Percentiles rank a stretch among this genome's conserved stretches.
Conservation (phyloP, 2,329 filamentous ascomycete species). For the Sclerotinia borealis region DNA sequence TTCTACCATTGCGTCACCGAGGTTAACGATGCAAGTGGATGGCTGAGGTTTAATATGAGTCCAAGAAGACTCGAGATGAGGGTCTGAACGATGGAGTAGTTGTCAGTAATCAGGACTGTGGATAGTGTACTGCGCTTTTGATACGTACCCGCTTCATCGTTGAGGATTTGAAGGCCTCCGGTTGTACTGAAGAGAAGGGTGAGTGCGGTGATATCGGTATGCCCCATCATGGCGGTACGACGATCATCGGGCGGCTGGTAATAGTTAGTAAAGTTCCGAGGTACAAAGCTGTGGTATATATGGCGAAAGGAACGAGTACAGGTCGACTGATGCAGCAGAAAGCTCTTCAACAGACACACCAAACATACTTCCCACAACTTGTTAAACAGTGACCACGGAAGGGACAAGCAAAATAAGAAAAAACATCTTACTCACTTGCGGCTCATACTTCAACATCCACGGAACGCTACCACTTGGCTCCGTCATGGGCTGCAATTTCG, state of each 20-base stretch:
- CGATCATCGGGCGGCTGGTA: not conserved
- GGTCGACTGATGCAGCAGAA: not conserved
- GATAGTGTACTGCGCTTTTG: conserved; percentile 24
- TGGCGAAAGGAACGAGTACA: not conserved
- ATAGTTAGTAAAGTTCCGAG: not conserved
- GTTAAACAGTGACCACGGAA: too few relatives aligned
- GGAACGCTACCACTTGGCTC: not conserved
- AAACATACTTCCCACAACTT: too few relatives aligned
- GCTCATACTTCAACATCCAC: not conserved
- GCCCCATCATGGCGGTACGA: conserved; percentile 4
- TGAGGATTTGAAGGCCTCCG: conserved; percentile 33
- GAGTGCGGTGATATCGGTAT: conserved; percentile 5
- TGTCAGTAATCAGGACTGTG: not conserved
- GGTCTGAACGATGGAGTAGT: not conserved
- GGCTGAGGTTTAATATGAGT: conserved; percentile 31
- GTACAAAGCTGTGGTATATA: not conserved
- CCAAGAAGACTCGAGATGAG: conserved; percentile 27
- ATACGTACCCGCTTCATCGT: conserved; percentile 26
- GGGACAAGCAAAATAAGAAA: too few relatives aligned
- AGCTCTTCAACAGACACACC: not conserved
- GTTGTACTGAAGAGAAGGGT: conserved; percentile 22
- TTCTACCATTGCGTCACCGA: conserved; percentile 33
- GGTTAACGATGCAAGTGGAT: conserved; percentile 32
- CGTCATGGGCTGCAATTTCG: not conserved
- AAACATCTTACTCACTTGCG: not conserved